phyloP scores from a whole-genome alignment of 2,329 filamentous ascomycete species.

The Sclerotinia borealis region DNA sequence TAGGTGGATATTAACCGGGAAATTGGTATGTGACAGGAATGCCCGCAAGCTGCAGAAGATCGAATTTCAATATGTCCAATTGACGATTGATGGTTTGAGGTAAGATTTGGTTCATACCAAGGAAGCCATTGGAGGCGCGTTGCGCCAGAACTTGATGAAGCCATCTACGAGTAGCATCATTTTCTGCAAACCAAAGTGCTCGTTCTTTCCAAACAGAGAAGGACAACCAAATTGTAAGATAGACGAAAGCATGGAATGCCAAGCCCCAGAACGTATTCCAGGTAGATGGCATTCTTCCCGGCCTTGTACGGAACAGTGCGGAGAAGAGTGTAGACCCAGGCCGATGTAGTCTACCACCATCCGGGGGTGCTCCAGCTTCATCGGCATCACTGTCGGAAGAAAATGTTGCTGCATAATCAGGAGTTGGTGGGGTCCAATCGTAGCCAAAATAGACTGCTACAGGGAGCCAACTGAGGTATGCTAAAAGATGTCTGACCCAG shows the following conservation, averaged over 20 bases:
- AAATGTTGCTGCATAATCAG: background rate
- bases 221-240: background rate
- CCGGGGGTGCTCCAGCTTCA: background rate
- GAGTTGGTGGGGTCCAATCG: background rate
- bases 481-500: background rate
- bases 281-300: background rate
- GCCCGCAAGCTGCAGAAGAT: background rate
- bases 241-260: background rate
- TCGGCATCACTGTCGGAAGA: background rate
- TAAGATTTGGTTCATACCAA: slow-evolving; percentile 1
- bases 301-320: background rate
- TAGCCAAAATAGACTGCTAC: background rate
- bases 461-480: background rate
- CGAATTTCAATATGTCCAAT: background rate
- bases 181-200: slow-evolving; percentile 5
- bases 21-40: background rate
- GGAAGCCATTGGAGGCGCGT: background rate
- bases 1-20: background rate
- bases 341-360: background rate
- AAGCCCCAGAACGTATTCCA: background rate
- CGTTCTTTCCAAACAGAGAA: background rate
- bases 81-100: background rate
- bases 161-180: slow-evolving; percentile 8
- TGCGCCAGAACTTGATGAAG: background rate
- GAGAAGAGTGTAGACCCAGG: background rate